phyloP scores from a whole-genome alignment of 257 asterid genomes.

The Buddleja alternifolia region DNA sequence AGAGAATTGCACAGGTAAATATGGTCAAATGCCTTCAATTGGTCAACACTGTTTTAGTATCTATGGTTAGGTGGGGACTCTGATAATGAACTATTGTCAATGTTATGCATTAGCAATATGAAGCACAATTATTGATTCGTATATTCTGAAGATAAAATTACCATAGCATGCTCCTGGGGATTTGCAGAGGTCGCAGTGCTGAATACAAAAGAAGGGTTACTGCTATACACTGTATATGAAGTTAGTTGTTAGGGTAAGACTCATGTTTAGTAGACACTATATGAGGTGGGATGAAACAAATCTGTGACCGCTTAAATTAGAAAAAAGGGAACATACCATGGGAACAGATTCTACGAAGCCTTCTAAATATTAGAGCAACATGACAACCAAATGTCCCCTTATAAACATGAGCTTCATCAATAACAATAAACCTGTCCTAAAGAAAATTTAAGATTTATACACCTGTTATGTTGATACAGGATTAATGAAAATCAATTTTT shows the following conservation, averaged over 20 bases:
- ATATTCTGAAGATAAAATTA: constrained; percentile 41
- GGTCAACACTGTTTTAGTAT: constrained; percentile 9
- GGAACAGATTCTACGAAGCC: constrained; percentile 92
- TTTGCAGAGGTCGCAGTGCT: constrained; percentile 97
- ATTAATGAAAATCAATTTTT: background rate
- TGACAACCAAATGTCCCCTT: constrained; percentile 97
- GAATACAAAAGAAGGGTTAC: constrained; percentile 88
- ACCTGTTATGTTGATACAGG: constrained; percentile 13
- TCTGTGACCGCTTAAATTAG: constrained; percentile 8
- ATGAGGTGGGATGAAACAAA: constrained; percentile 27
- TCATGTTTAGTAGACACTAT: constrained; percentile 10
- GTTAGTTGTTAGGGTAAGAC: constrained; percentile 35
- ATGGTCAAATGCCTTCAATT: constrained; percentile 9
- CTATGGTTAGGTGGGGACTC: background rate
- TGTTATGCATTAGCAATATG: constrained; percentile 18
- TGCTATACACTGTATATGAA: constrained; percentile 79
- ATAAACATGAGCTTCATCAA: constrained; percentile 93
- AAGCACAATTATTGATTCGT: constrained; percentile 18
- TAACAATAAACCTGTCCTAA: constrained; percentile 64
- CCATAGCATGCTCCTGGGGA: constrained; percentile 93
- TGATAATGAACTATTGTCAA: background rate
- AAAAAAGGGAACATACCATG: constrained; percentile 54
- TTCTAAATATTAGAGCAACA: constrained; percentile 84
- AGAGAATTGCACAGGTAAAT: constrained; percentile 1
- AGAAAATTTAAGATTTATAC: constrained; percentile 17